Percentiles rank a stretch among this genome's conserved stretches.
Evolutionary conservation across 2,329 filamentous ascomycete species (phyloP).

Genomic region (Mycocentrospora acerina): DNA sequence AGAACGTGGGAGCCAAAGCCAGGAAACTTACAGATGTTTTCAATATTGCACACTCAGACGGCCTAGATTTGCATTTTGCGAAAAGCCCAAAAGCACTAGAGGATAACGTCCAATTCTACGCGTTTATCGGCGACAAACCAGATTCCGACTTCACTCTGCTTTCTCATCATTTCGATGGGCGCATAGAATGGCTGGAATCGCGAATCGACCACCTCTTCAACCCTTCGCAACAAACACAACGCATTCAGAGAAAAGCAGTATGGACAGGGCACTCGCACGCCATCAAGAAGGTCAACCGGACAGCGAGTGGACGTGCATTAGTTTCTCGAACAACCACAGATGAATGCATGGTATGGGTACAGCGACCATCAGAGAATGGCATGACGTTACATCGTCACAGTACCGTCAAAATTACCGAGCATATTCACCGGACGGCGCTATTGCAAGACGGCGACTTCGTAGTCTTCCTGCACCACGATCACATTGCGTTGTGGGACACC

Average conservation of each 20-base stretch:
- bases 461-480: slow-evolving; percentile 73
- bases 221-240: slow-evolving; percentile 58
- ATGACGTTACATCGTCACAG: slow-evolving; percentile 66
- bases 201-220: slow-evolving; percentile 80
- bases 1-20: slow-evolving; percentile 75
- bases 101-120: slow-evolving; percentile 69
- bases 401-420: slow-evolving; percentile 64
- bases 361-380: slow-evolving; percentile 54
- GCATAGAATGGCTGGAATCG: slow-evolving; percentile 78
- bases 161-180: slow-evolving; percentile 81
- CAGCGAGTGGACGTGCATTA: slow-evolving; percentile 75
- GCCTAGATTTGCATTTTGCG: slow-evolving; percentile 48
- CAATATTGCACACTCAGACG: slow-evolving; percentile 78
- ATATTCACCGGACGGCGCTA: slow-evolving; percentile 79
- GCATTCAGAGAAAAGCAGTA: slow-evolving; percentile 63
- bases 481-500: slow-evolving; percentile 79
- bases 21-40: slow-evolving; percentile 71
- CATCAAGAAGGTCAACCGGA: slow-evolving; percentile 83
- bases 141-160: slow-evolving; percentile 71
- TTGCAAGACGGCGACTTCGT: slow-evolving; percentile 76
- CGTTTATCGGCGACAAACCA: slow-evolving; percentile 66
- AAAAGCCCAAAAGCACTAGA: slow-evolving; percentile 32
- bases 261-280: slow-evolving; percentile 84
- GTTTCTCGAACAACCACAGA: slow-evolving; percentile 78
- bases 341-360: slow-evolving; percentile 82